These are phyloP conservation scores for Spirogloea muscicola DNA, from an alignment of 139 green algal genomes.

Conservation along the genomic window DNA sequence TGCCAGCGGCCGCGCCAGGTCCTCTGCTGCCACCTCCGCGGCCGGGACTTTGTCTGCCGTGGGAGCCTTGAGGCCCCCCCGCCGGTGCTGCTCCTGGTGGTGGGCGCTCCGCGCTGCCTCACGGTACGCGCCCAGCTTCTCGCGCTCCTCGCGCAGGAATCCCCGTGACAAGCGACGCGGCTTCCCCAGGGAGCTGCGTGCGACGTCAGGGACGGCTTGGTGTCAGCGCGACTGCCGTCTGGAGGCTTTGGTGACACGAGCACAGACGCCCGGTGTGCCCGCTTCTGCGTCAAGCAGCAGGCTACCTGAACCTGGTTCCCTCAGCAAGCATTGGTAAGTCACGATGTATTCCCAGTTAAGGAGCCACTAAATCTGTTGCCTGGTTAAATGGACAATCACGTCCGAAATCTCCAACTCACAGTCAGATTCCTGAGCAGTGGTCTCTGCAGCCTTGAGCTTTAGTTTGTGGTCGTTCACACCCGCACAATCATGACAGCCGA, in stretches of 20 bases:
- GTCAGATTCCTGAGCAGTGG: too few relatives aligned
- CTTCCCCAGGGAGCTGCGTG: constrained; percentile 36
- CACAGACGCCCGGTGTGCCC: not conserved
- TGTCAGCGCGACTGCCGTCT: not conserved
- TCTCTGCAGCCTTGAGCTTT: not conserved
- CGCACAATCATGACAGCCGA: not conserved
- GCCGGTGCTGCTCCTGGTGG: constrained; percentile 17
- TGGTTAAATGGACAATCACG: too few relatives aligned
- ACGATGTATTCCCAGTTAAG: not conserved
- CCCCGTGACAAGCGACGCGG: constrained; percentile 38
- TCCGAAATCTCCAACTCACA: too few relatives aligned
- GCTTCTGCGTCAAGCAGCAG: not conserved
- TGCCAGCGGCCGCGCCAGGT: constrained; percentile 61
- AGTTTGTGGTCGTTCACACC: not conserved
- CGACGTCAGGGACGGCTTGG: too few relatives aligned
- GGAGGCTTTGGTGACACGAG: not conserved
- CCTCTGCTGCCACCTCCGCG: not conserved
- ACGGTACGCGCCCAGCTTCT: constrained; percentile 44
- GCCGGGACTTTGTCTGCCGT: not conserved
- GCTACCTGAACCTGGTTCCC: not conserved
- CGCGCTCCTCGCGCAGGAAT: constrained; percentile 47
- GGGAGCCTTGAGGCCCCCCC: not conserved
- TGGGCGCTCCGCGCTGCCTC: constrained; percentile 37
- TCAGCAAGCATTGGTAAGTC: not conserved
- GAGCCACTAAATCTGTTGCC: not conserved